These are phyloP conservation scores for Solanum commersonii DNA, from an alignment of 257 asterid genomes.

Conservation along the genomic window DNA sequence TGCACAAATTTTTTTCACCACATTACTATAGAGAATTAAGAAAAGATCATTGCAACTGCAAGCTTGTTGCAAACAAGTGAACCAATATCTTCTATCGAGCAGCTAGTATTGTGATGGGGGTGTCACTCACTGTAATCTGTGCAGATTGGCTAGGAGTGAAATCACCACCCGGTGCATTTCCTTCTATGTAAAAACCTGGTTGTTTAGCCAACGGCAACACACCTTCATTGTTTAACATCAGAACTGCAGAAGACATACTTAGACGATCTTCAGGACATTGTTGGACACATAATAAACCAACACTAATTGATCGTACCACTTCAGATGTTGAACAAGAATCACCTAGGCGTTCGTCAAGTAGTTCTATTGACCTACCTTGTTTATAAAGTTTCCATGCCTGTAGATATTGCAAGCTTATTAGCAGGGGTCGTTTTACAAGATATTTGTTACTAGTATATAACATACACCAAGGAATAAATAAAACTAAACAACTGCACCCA, in stretches of 20 bases:
- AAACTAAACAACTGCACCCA: too few relatives aligned
- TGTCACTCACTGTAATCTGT: too few relatives aligned
- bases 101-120: too few relatives aligned
- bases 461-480: background rate
- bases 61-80: too few relatives aligned
- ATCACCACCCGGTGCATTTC: background rate
- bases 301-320: constrained; percentile 17
- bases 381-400: background rate
- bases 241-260: constrained; percentile 17
- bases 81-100: too few relatives aligned
- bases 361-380: background rate
- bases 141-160: too few relatives aligned
- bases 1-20: too few relatives aligned
- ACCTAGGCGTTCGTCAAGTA: background rate
- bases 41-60: too few relatives aligned
- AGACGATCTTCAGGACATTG: constrained; percentile 23
- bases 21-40: too few relatives aligned
- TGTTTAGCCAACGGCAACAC: constrained; percentile 12
- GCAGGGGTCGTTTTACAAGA: background rate
- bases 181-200: constrained; percentile 27
- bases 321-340: background rate
- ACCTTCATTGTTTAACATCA: constrained; percentile 21
- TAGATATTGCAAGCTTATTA: background rate
- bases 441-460: background rate
- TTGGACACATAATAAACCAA: constrained; percentile 36